Evolutionary conservation across 2,329 filamentous ascomycete species (phyloP), one percentile per base, ranked within the genome.

Genomic region (Pyrenophora tritici-repentis): DNA sequence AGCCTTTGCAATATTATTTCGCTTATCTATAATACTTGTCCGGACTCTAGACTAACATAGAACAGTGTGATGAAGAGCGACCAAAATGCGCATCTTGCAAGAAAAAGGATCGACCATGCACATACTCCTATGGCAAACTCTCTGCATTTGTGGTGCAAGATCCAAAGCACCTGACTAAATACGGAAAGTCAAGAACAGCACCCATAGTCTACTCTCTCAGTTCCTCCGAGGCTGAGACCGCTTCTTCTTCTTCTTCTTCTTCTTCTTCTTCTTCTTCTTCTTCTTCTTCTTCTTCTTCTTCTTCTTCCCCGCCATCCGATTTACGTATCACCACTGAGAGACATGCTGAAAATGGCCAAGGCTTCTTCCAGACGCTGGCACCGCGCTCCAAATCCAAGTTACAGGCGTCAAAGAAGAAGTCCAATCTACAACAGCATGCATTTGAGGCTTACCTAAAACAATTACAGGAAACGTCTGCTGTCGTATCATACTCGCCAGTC

Each of bases 81-180:
- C 67, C 67, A 1, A 62, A 63, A 44, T 70, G 67, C 24, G 55
- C 58, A 32, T 53, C 66, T 7, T 70, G 67, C 36, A 48, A 41
- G 8, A 70, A 70, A 44, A 64, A 66, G 32, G 61, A 68, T 35
- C 56, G 67, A 2, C 55, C 56, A 50, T 70, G 67, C 31, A 47
- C 49, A 8, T 70, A 69, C 32, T 62, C 57, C 2, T 69, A 64
- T 39, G 66, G 67, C 29, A 68, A 58, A 20, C 50, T 56, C 10
- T 62, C 63, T 6, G 66, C 60, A 7, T 61, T 69, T 16, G 61
- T 70, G 7, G 50, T 63, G 10, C 58, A 70, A 37, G 67, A 70
- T 22, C 65, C 65, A 6, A 67, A 60, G 13, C 62, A 66, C 26
- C 44, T 68, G 36, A 67, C 65, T 7, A 69, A 68, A 43, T 59